Percentiles rank a stretch among this genome's conserved stretches.
phyloP scores from a whole-genome alignment of 805 yeast genomes.

The Barnettozyma sucrosica region DNA sequence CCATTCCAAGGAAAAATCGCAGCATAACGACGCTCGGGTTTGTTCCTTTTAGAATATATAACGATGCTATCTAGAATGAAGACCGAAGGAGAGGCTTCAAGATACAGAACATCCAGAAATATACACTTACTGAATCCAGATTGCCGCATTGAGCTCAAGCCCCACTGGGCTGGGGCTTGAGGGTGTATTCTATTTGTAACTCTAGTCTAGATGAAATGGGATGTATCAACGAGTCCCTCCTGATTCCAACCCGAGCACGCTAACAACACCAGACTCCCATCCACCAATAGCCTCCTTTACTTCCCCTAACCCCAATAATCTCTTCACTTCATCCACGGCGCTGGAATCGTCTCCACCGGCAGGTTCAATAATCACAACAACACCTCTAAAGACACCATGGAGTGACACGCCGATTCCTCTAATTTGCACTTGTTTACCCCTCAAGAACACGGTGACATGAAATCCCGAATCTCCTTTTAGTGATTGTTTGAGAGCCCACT shows the following conservation, averaged over 20 bases:
- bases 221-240: background rate
- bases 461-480: conserved; percentile 71
- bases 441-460: conserved; percentile 36
- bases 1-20: background rate
- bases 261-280: conserved; percentile 1
- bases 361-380: conserved; percentile 46
- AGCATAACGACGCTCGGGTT: background rate
- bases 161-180: no score
- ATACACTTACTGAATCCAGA: background rate
- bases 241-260: conserved; percentile 2
- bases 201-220: background rate
- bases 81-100: no score
- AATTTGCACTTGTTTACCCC: conserved; percentile 31
- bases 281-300: background rate
- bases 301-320: background rate
- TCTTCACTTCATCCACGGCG: background rate
- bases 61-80: background rate
- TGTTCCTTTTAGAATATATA: background rate
- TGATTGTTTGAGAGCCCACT: conserved; percentile 64
- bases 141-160: background rate
- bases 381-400: conserved; percentile 68
- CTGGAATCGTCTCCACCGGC: background rate
- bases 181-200: background rate
- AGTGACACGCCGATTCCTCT: conserved; percentile 65
- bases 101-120: no score